phyloP scores from a whole-genome alignment of 225 moss, liverwort and hornwort genomes.

The Pseudoscleropodium purum region DNA sequence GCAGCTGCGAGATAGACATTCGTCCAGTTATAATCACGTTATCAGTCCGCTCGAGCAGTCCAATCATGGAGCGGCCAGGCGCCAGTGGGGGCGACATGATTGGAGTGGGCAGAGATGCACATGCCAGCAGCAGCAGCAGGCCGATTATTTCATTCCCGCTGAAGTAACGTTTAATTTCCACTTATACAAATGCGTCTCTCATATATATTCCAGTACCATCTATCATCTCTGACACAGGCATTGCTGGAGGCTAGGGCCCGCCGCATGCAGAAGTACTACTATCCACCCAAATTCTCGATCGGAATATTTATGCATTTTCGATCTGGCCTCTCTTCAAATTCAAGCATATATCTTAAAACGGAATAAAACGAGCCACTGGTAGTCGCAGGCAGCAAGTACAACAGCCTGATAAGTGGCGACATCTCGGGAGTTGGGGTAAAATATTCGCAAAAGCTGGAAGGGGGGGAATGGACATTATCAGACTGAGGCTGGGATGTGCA shows the following conservation, averaged over 20 bases:
- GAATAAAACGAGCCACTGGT: not conserved
- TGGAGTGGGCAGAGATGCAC: conserved; percentile 37
- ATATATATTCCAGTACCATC: not conserved
- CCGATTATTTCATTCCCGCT: conserved; percentile 5
- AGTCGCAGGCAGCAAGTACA: not conserved
- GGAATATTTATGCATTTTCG: not conserved
- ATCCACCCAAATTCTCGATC: not conserved
- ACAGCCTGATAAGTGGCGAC: not conserved
- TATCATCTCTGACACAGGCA: conserved; percentile 3
- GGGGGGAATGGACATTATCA: not conserved
- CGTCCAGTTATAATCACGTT: conserved; percentile 27
- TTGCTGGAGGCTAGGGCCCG: not conserved
- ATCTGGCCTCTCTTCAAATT: not conserved
- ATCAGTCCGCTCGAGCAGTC: conserved; percentile 23
- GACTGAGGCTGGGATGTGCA: not conserved
- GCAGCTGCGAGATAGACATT: conserved; percentile 22
- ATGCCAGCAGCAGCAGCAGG: conserved; percentile 16
- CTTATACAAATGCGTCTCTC: not conserved
- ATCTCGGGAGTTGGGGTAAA: not conserved
- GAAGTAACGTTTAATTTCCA: not conserved
- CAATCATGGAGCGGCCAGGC: conserved; percentile 33
- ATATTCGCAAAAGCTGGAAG: not conserved
- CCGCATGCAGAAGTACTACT: not conserved
- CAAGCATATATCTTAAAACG: not conserved
- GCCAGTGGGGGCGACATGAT: conserved; percentile 34